Evolutionary conservation across 306 rosid genomes (phyloP), one percentile per base, ranked within the genome.

Genomic region (Malus sieversii): DNA sequence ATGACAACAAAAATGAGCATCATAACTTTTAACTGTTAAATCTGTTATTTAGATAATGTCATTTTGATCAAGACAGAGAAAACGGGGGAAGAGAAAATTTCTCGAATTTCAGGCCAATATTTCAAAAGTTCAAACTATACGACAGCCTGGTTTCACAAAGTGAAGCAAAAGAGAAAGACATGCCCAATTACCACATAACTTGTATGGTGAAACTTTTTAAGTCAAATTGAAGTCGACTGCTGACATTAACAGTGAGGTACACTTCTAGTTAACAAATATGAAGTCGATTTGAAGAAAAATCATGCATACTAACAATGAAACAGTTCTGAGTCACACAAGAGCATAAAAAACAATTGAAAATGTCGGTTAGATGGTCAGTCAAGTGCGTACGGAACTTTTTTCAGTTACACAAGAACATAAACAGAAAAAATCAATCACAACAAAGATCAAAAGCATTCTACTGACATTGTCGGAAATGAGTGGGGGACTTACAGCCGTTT

Each of bases 401-500:
- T 20, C 40, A 4, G 61, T 70, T 38, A 52, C 46, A 62, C 2
- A 30, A 38, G n/a, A 63, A 66, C 18, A 70, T 72, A 60, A 60
- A 73, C 57, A 75, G 62, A 72, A 38, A 18, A 70, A 69, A 55
- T 32, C n/a, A 62, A 35, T 58, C 45, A 77, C 32, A 48, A 48
- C 53, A 53, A 22, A 79, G 48, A 69, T 33, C 33, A 27, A 13
- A 38, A 10, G 64, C 61, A 65, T 27, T 9, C 48, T 79, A 79
- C 38, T 53, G 33, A 78, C 60, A 30, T 7, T 16, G 77, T 22
- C 65, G 42, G 64, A 52, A 27, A 79, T 73, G 66, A 46, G 71
- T 62, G 58, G 66, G 58, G 66, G 63, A 86, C 99, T 95, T 88
- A 92, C 99, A 95, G 85, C 78, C 70, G 83, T 30, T 25, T 73